phyloP scores from a whole-genome alignment of 805 yeast genomes.

The Ogataea nitratoaversa region DNA sequence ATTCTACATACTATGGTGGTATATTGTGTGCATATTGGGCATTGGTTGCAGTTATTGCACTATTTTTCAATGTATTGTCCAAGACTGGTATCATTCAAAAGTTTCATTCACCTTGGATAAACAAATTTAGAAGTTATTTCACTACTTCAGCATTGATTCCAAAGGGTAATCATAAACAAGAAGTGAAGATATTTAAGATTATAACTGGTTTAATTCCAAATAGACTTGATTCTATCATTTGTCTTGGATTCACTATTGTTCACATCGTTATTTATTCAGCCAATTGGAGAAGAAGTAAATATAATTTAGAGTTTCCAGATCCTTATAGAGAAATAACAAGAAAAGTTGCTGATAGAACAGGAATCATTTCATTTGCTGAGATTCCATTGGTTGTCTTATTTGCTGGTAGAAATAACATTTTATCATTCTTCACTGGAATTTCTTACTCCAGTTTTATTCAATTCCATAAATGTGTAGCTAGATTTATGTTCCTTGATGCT shows the following conservation, averaged over 20 bases:
- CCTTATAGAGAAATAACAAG: constrained; percentile 31
- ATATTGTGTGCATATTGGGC: constrained; percentile 37
- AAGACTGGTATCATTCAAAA: constrained; percentile 26
- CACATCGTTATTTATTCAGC: constrained; percentile 22
- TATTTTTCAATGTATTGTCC: constrained; percentile 30
- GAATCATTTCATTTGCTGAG: constrained; percentile 34
- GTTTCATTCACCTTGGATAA: constrained; percentile 28
- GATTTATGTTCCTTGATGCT: constrained; percentile 39
- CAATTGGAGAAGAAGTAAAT: constrained; percentile 11
- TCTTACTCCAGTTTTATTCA: constrained; percentile 40
- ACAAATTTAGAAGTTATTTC: constrained; percentile 31
- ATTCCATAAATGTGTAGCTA: constrained; percentile 65
- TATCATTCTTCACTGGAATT: constrained; percentile 42
- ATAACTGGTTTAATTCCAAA: constrained; percentile 27
- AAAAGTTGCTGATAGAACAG: constrained; percentile 33
- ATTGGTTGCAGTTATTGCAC: constrained; percentile 34
- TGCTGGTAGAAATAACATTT: constrained; percentile 45
- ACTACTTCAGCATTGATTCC: constrained; percentile 37
- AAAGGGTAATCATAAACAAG: constrained; percentile 16
- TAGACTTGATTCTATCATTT: constrained; percentile 30
- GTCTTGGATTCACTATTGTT: constrained; percentile 23
- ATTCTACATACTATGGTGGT: constrained; percentile 31
- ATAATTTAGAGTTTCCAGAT: constrained; percentile 25
- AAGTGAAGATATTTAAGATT: constrained; percentile 11
- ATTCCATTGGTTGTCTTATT: constrained; percentile 41